A percentile compares a stretch with the other conserved stretches of the same genome.
Evolutionary conservation across 75 land plant genomes (phyloP).

Genomic region (Azolla pinnata): DNA sequence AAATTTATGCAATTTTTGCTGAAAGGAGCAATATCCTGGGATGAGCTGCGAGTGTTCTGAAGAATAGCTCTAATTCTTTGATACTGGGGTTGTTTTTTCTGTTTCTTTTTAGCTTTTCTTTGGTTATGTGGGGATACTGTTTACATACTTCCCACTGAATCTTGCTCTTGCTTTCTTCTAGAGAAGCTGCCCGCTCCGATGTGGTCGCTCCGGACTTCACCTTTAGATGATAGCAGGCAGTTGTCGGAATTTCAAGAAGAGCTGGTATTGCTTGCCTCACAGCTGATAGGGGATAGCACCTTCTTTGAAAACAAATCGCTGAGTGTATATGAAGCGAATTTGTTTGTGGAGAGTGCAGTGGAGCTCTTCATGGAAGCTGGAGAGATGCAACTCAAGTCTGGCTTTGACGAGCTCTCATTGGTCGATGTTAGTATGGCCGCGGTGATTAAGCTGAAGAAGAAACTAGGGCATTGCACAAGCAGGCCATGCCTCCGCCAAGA

Average conservation of each 20-base stretch:
- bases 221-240: conserved; percentile 45
- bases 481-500: too few species aligned
- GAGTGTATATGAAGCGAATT: conserved; percentile 70
- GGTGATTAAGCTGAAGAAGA: too few species aligned
- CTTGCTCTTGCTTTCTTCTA: too few species aligned
- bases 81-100: too few species aligned
- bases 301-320: conserved; percentile 44
- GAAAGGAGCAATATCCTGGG: too few species aligned
- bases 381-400: conserved; percentile 49
- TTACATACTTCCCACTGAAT: too few species aligned
- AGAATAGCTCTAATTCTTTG: too few species aligned
- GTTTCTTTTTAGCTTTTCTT: too few species aligned
- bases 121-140: too few species aligned
- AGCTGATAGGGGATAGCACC: conserved; percentile 60
- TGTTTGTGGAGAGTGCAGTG: conserved; percentile 63
- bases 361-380: conserved; percentile 77
- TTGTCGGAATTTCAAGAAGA: conserved; percentile 87
- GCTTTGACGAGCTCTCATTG: conserved; percentile 66
- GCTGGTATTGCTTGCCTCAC: conserved; percentile 70
- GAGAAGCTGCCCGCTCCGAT: conserved; percentile 53
- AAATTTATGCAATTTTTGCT: too few species aligned
- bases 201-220: conserved; percentile 44
- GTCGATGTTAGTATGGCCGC: conserved; percentile 35
- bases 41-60: too few species aligned
- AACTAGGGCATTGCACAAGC: too few species aligned